Conservation (phyloP, 1,139 yeast species). For the Blastobotrys apis region DNA sequence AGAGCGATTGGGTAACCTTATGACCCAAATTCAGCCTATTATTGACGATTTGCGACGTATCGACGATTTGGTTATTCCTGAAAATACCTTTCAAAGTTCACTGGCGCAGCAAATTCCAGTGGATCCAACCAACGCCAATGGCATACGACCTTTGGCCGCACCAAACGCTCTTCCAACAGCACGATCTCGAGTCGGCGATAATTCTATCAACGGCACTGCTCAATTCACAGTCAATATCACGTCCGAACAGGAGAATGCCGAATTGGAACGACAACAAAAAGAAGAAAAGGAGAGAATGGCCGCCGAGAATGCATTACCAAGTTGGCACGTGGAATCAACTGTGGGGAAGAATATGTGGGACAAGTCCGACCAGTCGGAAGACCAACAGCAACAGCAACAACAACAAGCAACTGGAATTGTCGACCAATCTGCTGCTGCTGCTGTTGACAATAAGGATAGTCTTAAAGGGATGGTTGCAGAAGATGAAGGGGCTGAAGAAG, state of each 20-base stretch:
- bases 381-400: too few species aligned
- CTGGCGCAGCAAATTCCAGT: constrained; percentile 70
- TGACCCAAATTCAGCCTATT: constrained; percentile 87
- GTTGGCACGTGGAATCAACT: constrained; percentile 92
- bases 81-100: constrained; percentile 79
- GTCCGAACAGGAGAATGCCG: constrained; percentile 79
- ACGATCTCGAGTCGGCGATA: constrained; percentile 14
- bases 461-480: constrained; percentile 25
- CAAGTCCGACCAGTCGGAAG: too few species aligned
- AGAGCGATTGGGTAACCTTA: constrained; percentile 73
- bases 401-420: too few species aligned
- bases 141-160: constrained; percentile 30
- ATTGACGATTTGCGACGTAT: constrained; percentile 77
- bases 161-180: constrained; percentile 36
- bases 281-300: constrained; percentile 56
- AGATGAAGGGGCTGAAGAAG: constrained; percentile 24
- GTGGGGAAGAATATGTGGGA: constrained; percentile 51
- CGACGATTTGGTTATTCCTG: constrained; percentile 81
- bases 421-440: not conserved
- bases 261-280: constrained; percentile 49
- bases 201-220: constrained; percentile 37
- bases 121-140: constrained; percentile 40
- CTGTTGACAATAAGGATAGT: constrained; percentile 36
- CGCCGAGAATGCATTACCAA: constrained; percentile 90
- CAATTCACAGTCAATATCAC: constrained; percentile 88